phyloP scores from a whole-genome alignment of 23 red algal genomes.

The Gracilaria domingensis region DNA sequence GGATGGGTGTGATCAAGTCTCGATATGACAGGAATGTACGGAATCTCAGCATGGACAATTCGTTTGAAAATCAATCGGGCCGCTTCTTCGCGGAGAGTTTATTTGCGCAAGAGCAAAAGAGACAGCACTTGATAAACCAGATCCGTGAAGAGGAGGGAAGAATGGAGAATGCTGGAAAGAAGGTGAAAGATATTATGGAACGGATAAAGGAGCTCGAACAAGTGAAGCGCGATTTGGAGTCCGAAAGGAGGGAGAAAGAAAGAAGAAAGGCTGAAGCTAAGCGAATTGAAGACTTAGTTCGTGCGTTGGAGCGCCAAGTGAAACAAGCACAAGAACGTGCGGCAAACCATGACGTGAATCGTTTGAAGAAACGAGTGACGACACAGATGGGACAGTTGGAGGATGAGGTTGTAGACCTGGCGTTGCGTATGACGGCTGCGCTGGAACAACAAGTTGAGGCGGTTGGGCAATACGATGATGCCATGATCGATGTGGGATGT shows the following conservation, averaged over 20 bases:
- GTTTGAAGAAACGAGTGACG: neutral
- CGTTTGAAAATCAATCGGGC: constrained; percentile 34
- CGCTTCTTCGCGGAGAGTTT: constrained; percentile 55
- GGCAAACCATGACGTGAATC: neutral
- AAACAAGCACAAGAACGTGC: constrained; percentile 9
- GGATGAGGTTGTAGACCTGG: constrained; percentile 1
- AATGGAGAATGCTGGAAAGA: constrained; percentile 25
- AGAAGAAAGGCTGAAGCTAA: constrained; percentile 4
- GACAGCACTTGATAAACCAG: constrained; percentile 21
- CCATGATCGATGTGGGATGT: constrained; percentile 20
- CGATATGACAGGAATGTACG: constrained; percentile 58
- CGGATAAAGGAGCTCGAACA: constrained; percentile 16
- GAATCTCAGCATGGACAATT: constrained; percentile 55
- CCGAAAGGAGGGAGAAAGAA: constrained; percentile 33
- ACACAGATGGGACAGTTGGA: neutral
- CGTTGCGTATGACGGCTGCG: neutral
- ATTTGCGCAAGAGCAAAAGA: constrained; percentile 28
- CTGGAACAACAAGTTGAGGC: neutral
- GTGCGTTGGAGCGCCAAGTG: constrained; percentile 26
- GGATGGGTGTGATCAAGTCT: constrained; percentile 28
- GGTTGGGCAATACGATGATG: constrained; percentile 33
- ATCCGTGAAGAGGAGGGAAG: constrained; percentile 59
- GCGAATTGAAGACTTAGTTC: constrained; percentile 25
- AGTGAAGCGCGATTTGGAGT: constrained; percentile 26
- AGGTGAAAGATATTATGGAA: constrained; percentile 13